Evolutionary conservation across 2,329 filamentous ascomycete species (phyloP), one percentile per base, ranked within the genome.

Genomic region (Elsinoe necatrix): DNA sequence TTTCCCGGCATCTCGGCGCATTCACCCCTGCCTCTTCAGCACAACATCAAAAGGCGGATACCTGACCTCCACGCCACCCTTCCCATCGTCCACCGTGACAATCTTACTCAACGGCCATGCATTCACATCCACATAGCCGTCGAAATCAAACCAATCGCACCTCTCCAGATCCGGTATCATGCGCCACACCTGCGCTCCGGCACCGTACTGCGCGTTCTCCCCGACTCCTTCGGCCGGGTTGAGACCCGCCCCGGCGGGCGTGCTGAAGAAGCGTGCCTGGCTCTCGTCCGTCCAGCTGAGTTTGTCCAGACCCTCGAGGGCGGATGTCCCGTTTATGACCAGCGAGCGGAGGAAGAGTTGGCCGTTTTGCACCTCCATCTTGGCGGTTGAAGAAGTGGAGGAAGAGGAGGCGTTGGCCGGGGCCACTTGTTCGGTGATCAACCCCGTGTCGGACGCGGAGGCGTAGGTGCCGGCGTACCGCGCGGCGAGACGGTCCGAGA

Each of bases 61-160:
- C 48, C 29, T 39, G 9, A 52, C 16, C 25, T 52, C 48, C 4
- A 39, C 34, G 18, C 31, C 34, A 1, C 31, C 48, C n/a, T 25
- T 27, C 48, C 29, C 7, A 29, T 29, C 27, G 18, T 52, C 48
- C 5, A 52, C 34, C 16, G n/a, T 37, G 14, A 52, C 48, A n/a
- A 52, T 25, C 31, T 52, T 52, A 16, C 48, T 52, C 16, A 52
- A 25, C 31, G 48, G 48, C 48, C 48, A 52, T 3, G 25, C 48
- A 52, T 52, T 52, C 14, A 18, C 31, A 25, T 52, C 48, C 4
- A 29, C 48, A 39, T 52, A 52, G 5, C 48, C 48, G 20, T 52
- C 48, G 39, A 52, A 52, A 25, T 52, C 48, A 18, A 52, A 52
- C 48, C 48, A 52, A 27, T 52, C 48, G 20, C 48, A 52, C 29